phyloP scores from a whole-genome alignment of 768 basidiomycete genomes.

The Phylloporus sp. region DNA sequence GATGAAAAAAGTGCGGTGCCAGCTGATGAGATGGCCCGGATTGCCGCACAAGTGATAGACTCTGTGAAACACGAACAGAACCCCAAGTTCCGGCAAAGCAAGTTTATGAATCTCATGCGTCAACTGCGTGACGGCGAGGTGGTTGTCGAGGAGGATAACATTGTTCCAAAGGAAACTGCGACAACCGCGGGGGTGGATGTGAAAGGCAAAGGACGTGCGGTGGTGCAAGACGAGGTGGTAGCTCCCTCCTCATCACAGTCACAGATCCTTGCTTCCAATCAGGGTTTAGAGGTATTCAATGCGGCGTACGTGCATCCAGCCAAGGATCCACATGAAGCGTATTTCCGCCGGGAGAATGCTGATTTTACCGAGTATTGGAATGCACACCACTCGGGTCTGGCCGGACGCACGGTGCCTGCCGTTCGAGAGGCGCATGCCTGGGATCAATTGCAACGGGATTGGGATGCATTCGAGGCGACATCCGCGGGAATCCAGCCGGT shows the following conservation, averaged over 20 bases:
- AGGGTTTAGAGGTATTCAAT: constrained; percentile 17
- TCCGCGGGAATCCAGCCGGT: constrained; percentile 57
- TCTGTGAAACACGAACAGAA: constrained; percentile 73
- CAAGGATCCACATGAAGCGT: constrained; percentile 55
- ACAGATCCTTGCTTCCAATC: constrained; percentile 12
- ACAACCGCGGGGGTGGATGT: constrained; percentile 33
- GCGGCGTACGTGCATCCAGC: constrained; percentile 17
- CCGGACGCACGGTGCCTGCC: constrained; percentile 7
- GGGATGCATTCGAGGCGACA: constrained; percentile 81
- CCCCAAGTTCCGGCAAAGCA: constrained; percentile 81
- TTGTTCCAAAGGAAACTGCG: constrained; percentile 52
- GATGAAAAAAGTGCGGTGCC: constrained; percentile 27
- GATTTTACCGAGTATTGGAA: constrained; percentile 65
- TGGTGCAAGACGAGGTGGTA: constrained; percentile 8
- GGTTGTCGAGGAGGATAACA: constrained; percentile 71
- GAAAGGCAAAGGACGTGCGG: constrained; percentile 66
- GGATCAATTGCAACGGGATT: constrained; percentile 68
- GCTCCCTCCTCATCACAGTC: constrained; percentile 9
- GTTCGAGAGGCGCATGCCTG: constrained; percentile 40
- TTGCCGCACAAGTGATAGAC: constrained; percentile 74
- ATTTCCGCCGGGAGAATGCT: constrained; percentile 66
- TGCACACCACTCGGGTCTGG: constrained; percentile 32
- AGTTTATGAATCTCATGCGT: constrained; percentile 83
- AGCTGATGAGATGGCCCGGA: constrained; percentile 70
- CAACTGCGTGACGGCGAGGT: constrained; percentile 77